A percentile compares a stretch with the other conserved stretches of the same genome.
Evolutionary conservation across 2,329 filamentous ascomycete genomes (phyloP).

Genomic region (Huntiella omanensis): DNA sequence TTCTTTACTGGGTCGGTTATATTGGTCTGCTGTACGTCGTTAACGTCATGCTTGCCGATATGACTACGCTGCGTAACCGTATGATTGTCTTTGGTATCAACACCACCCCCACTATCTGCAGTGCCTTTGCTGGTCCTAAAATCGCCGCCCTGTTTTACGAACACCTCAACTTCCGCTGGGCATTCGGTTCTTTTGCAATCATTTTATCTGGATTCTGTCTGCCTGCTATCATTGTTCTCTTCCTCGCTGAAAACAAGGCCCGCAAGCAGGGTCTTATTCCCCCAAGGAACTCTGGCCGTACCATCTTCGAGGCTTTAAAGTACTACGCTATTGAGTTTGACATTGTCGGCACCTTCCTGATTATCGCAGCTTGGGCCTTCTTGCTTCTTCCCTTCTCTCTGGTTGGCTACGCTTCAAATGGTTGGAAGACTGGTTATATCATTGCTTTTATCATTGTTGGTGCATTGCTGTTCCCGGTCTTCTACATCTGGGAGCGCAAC

Average conservation of each 20-base stretch:
- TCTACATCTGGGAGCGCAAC: slow-evolving; percentile 37
- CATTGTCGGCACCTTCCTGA: slow-evolving; percentile 30
- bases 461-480: slow-evolving; percentile 25
- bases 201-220: slow-evolving; percentile 32
- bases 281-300: slow-evolving; percentile 25
- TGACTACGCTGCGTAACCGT: slow-evolving; percentile 24
- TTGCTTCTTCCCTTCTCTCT: slow-evolving; percentile 33
- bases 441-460: slow-evolving; percentile 33
- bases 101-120: slow-evolving; percentile 24
- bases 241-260: slow-evolving; percentile 26
- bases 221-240: slow-evolving; percentile 20
- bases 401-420: slow-evolving; percentile 17
- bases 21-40: slow-evolving; percentile 23
- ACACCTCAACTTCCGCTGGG: slow-evolving; percentile 25
- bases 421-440: slow-evolving; percentile 25
- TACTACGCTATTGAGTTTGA: slow-evolving; percentile 43
- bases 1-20: slow-evolving; percentile 44
- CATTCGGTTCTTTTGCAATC: slow-evolving; percentile 44
- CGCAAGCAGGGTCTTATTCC: slow-evolving; percentile 28
- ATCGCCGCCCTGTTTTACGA: slow-evolving; percentile 23
- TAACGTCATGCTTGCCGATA: slow-evolving; percentile 25
- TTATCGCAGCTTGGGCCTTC: slow-evolving; percentile 31
- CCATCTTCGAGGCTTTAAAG: slow-evolving; percentile 25
- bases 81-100: slow-evolving; percentile 25
- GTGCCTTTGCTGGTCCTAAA: slow-evolving; percentile 24